phyloP scores from a whole-genome alignment of 768 basidiomycete species.

The Mycena olivaceomarginata region DNA sequence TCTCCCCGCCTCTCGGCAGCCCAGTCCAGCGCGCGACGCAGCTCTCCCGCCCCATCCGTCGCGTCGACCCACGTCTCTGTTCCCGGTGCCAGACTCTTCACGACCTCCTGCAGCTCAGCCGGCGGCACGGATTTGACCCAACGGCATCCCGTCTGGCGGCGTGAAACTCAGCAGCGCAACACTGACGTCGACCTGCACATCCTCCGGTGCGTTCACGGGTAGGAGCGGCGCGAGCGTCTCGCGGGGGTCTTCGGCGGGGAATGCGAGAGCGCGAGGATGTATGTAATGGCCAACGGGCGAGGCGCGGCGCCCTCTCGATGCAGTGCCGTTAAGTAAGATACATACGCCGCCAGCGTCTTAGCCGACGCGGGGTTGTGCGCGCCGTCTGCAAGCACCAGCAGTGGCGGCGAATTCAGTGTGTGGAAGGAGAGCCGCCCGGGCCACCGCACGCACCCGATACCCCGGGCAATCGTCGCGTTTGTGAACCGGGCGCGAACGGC shows the following conservation, averaged over 20 bases:
- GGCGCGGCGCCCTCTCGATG: slow-evolving; percentile 29
- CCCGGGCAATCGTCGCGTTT: slow-evolving; percentile 67
- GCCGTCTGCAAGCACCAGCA: slow-evolving; percentile 87
- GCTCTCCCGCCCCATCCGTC: slow-evolving; percentile 52
- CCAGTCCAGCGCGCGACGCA: slow-evolving; percentile 62
- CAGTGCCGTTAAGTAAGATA: slow-evolving; percentile 59
- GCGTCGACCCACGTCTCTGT: slow-evolving; percentile 67
- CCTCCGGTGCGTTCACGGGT: slow-evolving; percentile 55
- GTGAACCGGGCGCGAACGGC: slow-evolving; percentile 63
- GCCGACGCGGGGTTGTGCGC: slow-evolving; percentile 95
- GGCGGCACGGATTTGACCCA: slow-evolving; percentile 87
- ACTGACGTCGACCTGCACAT: slow-evolving; percentile 55
- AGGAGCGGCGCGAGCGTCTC: slow-evolving; percentile 85
- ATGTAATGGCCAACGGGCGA: slow-evolving; percentile 69
- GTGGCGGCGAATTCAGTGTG: slow-evolving; percentile 46
- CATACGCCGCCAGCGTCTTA: slow-evolving; percentile 77
- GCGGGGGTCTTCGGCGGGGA: slow-evolving; percentile 90
- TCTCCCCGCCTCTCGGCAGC: slow-evolving; percentile 69
- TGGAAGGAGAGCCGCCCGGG: slow-evolving; percentile 90
- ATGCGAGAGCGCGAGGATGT: slow-evolving; percentile 88
- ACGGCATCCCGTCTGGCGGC: slow-evolving; percentile 94
- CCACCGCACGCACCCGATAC: slow-evolving; percentile 82
- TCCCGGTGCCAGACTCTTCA: slow-evolving; percentile 64
- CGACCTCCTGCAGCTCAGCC: slow-evolving; percentile 67
- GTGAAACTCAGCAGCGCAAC: slow-evolving; percentile 80